Evolutionary conservation across 2,329 filamentous ascomycete genomes (phyloP).

Genomic region (Penicillium sp.): DNA sequence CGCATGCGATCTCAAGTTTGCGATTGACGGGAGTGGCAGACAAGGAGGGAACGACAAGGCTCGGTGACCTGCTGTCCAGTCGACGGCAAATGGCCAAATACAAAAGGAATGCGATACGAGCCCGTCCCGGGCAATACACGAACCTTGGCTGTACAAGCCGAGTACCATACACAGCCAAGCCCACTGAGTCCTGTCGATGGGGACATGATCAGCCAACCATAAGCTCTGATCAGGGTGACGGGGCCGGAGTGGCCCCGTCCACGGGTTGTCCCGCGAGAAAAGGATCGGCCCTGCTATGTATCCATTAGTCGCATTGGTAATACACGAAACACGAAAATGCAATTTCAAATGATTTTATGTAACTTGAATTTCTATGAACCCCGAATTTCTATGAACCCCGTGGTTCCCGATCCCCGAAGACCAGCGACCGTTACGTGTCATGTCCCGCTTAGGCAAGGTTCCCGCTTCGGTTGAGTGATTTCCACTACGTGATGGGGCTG

Average conservation of each 20-base stretch:
- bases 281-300: not conserved
- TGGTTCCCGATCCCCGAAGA: not conserved
- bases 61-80: not conserved
- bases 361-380: not conserved
- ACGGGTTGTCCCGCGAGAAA: conserved; percentile 11
- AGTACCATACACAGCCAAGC: not conserved
- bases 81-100: not conserved
- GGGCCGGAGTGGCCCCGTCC: conserved; percentile 11
- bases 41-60: not conserved
- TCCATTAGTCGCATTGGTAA: not conserved
- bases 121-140: not conserved
- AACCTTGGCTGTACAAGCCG: not conserved
- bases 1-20: not conserved
- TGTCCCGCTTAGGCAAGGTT: conserved; percentile 24
- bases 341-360: not conserved
- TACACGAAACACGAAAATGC: not conserved
- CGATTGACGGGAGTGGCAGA: not conserved
- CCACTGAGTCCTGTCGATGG: not conserved
- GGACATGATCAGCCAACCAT: conserved; percentile 14
- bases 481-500: not conserved
- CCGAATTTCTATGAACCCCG: not conserved
- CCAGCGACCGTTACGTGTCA: conserved; percentile 33
- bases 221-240: conserved; percentile 5
- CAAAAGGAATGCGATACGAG: not conserved
- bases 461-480: conserved; percentile 6